Percentiles rank a stretch among this genome's conserved stretches.
Evolutionary conservation across 805 yeast genomes (phyloP).

Genomic region (Wickerhamiella allomyrinae): DNA sequence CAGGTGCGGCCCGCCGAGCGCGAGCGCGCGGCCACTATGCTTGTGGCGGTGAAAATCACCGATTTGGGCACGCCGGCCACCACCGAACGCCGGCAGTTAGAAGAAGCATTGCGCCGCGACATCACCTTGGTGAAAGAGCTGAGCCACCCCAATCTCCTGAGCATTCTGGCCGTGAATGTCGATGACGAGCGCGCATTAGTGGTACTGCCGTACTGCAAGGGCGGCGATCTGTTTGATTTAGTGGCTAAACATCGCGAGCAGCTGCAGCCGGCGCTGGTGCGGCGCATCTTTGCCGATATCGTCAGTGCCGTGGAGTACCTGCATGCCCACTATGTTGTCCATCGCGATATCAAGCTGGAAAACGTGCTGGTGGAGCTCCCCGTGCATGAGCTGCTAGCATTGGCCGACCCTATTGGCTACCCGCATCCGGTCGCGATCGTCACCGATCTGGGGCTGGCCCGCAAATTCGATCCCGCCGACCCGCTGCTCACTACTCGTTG

Average conservation of each 20-base stretch:
- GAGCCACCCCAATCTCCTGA: constrained; percentile 57
- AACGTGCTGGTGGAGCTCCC: constrained; percentile 42
- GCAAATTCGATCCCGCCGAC: constrained; percentile 42
- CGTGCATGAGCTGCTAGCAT: constrained; percentile 22
- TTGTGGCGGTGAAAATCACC: constrained; percentile 62
- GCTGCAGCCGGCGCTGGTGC: constrained; percentile 36
- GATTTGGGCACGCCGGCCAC: constrained; percentile 28
- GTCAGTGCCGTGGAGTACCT: constrained; percentile 55
- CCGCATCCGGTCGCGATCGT: constrained; percentile 37
- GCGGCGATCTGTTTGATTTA: constrained; percentile 73
- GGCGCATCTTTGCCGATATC: constrained; percentile 56
- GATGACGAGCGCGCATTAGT: constrained; percentile 31
- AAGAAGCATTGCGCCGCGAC: constrained; percentile 58
- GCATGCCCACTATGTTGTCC: constrained; percentile 57
- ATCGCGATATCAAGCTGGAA: constrained; percentile 85
- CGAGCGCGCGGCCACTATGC: constrained; percentile 14
- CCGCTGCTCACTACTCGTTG: constrained; percentile 74
- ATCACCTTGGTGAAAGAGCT: constrained; percentile 37
- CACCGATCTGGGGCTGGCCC: constrained; percentile 84
- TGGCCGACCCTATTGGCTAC: constrained; percentile 13
- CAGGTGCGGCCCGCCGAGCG: constrained; percentile 22
- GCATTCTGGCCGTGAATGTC: constrained; percentile 31
- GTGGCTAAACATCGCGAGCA: constrained; percentile 31
- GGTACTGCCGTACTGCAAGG: constrained; percentile 62
- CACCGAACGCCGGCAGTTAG: constrained; percentile 38